Evolutionary conservation across 2,329 filamentous ascomycete genomes (phyloP).

Genomic region (Penicillium sp.): DNA sequence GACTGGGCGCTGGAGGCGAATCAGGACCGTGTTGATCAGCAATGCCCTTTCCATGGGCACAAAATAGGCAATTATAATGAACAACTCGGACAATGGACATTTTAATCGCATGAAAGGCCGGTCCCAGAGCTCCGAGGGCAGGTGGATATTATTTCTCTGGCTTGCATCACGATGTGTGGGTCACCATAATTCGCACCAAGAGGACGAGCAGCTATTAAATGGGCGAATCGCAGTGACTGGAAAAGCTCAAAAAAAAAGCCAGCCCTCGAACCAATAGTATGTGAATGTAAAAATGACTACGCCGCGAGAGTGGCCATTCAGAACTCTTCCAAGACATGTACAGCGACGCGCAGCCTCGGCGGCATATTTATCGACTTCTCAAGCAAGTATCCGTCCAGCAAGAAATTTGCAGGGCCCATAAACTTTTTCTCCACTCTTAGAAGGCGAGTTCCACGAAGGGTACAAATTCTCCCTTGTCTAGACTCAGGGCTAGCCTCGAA

Average conservation of each 20-base stretch:
- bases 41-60: background rate
- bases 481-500: background rate
- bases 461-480: conserved; percentile 1
- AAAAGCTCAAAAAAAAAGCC: conserved; percentile 21
- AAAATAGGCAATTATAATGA: background rate
- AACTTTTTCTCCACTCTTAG: conserved; percentile 21
- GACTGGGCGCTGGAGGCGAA: background rate
- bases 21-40: background rate
- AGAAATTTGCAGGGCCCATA: conserved; percentile 16
- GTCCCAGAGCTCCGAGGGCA: conserved; percentile 5
- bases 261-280: conserved; percentile 21
- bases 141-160: conserved; percentile 11
- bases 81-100: conserved; percentile 5
- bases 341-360: conserved; percentile 8
- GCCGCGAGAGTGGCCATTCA: conserved; percentile 1
- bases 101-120: conserved; percentile 10
- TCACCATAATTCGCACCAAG: conserved; percentile 1
- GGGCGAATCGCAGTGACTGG: conserved; percentile 18
- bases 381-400: conserved; percentile 33
- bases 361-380: conserved; percentile 2
- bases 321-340: background rate
- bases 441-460: conserved; percentile 16
- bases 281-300: conserved; percentile 4
- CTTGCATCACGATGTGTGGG: conserved; percentile 10
- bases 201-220: conserved; percentile 2